phyloP scores from a whole-genome alignment of 164 flowering plant species.

The Stephania japonica region DNA sequence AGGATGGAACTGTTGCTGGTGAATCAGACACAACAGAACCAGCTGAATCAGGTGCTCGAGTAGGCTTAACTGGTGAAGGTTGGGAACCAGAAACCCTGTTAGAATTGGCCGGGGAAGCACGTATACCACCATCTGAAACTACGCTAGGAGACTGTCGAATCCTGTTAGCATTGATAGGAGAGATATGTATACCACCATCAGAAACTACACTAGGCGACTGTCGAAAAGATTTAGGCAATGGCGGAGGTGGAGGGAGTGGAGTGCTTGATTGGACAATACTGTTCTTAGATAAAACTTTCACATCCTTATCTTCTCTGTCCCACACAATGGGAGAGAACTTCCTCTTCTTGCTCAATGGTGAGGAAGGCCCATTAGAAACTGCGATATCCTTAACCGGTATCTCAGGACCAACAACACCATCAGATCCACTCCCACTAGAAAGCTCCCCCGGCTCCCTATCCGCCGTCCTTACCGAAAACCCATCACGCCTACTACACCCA shows the following conservation, averaged over 20 bases:
- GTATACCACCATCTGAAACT: conserved; percentile 24
- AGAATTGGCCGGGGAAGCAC: conserved; percentile 23
- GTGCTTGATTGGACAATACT: conserved; percentile 16
- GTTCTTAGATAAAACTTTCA: conserved; percentile 16
- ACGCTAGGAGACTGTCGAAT: conserved; percentile 29
- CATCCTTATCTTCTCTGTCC: conserved; percentile 70
- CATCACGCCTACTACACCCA: conserved; percentile 29
- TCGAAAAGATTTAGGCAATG: conserved; percentile 29
- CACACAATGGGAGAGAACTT: conserved; percentile 87
- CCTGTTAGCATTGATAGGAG: conserved; percentile 20
- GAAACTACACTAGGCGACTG: conserved; percentile 30
- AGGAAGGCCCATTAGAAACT: conserved; percentile 1
- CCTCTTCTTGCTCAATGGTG: conserved; percentile 46
- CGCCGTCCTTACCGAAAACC: conserved; percentile 23
- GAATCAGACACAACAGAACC: conserved; percentile 20
- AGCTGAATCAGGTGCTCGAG: conserved; percentile 10
- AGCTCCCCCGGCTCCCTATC: conserved; percentile 91
- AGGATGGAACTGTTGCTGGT: conserved; percentile 21
- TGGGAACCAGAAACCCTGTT: conserved; percentile 12
- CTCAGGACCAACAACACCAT: conserved; percentile 48
- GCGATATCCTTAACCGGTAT: conserved; percentile 32
- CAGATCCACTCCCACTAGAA: conserved; percentile 90
- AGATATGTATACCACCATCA: conserved; percentile 27
- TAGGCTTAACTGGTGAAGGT: conserved; percentile 23
- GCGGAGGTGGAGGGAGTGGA: conserved; percentile 43